A percentile compares a stretch with the other conserved stretches of the same genome.
Conservation (phyloP, 352 stramenopile genomes). For the Peronospora belbahrii region DNA sequence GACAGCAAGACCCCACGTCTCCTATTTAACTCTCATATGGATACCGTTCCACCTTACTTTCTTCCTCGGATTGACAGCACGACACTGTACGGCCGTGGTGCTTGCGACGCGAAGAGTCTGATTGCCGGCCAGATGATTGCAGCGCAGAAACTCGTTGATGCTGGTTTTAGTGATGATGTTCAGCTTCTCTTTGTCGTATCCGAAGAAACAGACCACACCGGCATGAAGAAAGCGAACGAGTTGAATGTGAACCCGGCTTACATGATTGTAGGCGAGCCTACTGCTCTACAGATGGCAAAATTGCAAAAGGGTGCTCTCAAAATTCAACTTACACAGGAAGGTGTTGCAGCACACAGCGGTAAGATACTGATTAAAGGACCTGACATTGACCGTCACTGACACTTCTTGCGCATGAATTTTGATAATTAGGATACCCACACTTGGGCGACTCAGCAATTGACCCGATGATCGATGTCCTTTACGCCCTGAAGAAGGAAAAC, state of each 20-base stretch:
- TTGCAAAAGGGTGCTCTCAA: slow-evolving; percentile 86
- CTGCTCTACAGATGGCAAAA: slow-evolving; percentile 70
- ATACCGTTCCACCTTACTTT: slow-evolving; percentile 71
- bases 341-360: slow-evolving; percentile 75
- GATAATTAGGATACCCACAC: slow-evolving; percentile 57
- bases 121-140: slow-evolving; percentile 79
- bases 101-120: slow-evolving; percentile 80
- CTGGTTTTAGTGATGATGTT: slow-evolving; percentile 51
- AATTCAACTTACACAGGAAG: slow-evolving; percentile 62
- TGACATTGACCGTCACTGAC: slow-evolving; percentile 1
- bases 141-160: slow-evolving; percentile 54
- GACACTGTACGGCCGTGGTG: slow-evolving; percentile 69
- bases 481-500: slow-evolving; percentile 66
- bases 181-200: slow-evolving; percentile 81
- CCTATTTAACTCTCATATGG: slow-evolving; percentile 85
- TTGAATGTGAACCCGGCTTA: slow-evolving; percentile 57
- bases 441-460: slow-evolving; percentile 80
- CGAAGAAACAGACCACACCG: slow-evolving; percentile 83
- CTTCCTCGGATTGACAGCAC: slow-evolving; percentile 53
- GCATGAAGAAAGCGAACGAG: slow-evolving; percentile 85
- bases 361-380: background rate
- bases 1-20: slow-evolving; percentile 48
- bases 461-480: slow-evolving; percentile 75
- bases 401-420: background rate
- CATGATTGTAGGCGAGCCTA: slow-evolving; percentile 81